A percentile compares a stretch with the other conserved stretches of the same genome.
Conservation (phyloP, 352 stramenopile species). For the Phytophthora macrochlamydospora region DNA sequence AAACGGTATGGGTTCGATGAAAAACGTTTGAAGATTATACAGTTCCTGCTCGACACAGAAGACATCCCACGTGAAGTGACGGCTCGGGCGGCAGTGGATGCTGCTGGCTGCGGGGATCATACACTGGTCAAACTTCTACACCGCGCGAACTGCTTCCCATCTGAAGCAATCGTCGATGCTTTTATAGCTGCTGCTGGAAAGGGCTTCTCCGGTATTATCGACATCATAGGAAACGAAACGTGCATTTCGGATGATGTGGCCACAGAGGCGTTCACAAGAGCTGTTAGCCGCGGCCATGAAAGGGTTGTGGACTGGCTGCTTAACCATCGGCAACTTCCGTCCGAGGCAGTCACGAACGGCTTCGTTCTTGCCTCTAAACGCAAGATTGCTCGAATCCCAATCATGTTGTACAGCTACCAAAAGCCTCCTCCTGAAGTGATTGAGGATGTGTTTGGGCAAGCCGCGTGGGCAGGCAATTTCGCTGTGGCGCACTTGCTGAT, state of each 20-base stretch:
- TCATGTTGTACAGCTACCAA: neutral
- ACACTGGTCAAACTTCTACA: neutral
- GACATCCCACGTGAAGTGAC: neutral
- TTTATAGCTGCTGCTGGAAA: neutral
- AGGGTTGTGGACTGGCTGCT: neutral
- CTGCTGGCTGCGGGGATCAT: neutral
- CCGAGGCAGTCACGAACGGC: neutral
- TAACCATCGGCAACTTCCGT: neutral
- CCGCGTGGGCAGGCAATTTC: neutral
- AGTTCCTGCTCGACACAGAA: neutral
- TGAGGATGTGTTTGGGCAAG: too few species aligned
- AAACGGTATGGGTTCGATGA: neutral
- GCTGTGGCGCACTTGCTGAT: too few species aligned
- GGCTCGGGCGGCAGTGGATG: neutral
- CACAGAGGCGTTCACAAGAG: neutral
- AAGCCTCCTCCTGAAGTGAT: neutral
- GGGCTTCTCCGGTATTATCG: neutral
- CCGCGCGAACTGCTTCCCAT: neutral
- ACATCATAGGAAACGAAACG: neutral
- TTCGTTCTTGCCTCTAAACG: neutral
- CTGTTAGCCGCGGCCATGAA: neutral
- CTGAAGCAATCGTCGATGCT: neutral
- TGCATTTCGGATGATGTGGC: neutral
- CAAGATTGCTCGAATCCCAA: too few species aligned
- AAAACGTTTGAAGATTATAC: neutral